These are phyloP conservation scores for Chlamydomonas schloesseri DNA, from an alignment of 139 green algal species.

Conservation along the genomic window DNA sequence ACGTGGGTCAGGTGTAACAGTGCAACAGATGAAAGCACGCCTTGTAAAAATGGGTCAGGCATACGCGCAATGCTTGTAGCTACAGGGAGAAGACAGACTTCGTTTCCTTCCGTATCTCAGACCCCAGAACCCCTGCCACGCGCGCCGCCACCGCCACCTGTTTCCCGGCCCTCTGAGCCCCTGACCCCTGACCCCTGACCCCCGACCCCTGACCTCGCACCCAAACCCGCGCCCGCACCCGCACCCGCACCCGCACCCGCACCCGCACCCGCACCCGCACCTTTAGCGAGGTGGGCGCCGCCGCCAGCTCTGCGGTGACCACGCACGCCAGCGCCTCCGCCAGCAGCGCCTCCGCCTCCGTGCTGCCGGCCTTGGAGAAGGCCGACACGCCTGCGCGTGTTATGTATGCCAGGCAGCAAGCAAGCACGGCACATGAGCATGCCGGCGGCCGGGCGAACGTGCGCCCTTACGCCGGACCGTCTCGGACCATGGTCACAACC, in stretches of 20 bases:
- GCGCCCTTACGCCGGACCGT: too few relatives aligned
- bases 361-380: conserved; percentile 2
- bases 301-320: conserved; percentile 49
- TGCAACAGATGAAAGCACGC: too few relatives aligned
- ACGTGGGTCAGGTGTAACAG: too few relatives aligned
- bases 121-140: background rate
- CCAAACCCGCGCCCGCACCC: too few relatives aligned
- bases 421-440: too few relatives aligned
- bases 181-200: too few relatives aligned
- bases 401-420: too few relatives aligned
- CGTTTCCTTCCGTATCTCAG: background rate
- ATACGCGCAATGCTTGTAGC: background rate
- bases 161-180: too few relatives aligned
- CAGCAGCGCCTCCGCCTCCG: conserved; percentile 48
- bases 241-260: too few relatives aligned
- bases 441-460: too few relatives aligned
- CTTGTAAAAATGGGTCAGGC: background rate
- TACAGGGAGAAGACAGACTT: background rate
- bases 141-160: background rate
- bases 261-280: background rate
- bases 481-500: too few relatives aligned
- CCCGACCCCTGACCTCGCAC: too few relatives aligned
- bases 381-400: conserved; percentile 1
- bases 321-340: conserved; percentile 53
- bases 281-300: conserved; percentile 34